A percentile compares a stretch with the other conserved stretches of the same genome.
Evolutionary conservation across 2,329 filamentous ascomycete species (phyloP).

Genomic region (Domatiomyces catenatus): DNA sequence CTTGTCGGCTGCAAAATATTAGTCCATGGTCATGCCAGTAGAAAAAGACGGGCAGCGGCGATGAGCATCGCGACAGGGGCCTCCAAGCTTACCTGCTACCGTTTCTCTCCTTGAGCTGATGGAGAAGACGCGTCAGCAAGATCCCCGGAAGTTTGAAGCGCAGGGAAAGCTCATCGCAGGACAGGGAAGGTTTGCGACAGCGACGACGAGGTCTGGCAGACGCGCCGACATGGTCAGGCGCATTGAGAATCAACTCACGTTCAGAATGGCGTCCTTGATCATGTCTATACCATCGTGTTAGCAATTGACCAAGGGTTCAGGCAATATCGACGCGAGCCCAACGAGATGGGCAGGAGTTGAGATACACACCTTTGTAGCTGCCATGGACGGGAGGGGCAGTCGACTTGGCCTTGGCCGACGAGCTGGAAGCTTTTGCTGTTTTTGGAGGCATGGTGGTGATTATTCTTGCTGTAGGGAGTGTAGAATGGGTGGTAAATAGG

Average conservation of each 20-base stretch:
- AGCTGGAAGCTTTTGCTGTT: conserved; percentile 33
- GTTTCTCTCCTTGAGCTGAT: conserved; percentile 54
- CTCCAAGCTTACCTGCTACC: conserved; percentile 46
- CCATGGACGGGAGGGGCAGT: conserved; percentile 41
- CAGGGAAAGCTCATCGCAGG: not conserved
- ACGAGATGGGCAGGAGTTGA: conserved; percentile 33
- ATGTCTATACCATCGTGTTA: conserved; percentile 45
- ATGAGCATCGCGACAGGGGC: conserved; percentile 5
- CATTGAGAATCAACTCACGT: conserved; percentile 45
- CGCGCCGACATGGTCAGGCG: conserved; percentile 22
- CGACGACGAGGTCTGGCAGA: conserved; percentile 3
- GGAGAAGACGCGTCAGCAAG: conserved; percentile 34
- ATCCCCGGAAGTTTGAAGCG: not conserved
- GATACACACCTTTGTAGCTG: conserved; percentile 50
- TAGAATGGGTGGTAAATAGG: conserved; percentile 9
- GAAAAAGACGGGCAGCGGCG: conserved; percentile 14
- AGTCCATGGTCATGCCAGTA: conserved; percentile 5
- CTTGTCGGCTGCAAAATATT: conserved; percentile 43
- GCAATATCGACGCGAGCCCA: conserved; percentile 22
- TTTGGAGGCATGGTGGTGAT: conserved; percentile 47
- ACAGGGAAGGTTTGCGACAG: not conserved
- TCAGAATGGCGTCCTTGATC: conserved; percentile 57
- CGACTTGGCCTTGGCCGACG: conserved; percentile 37
- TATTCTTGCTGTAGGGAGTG: conserved; percentile 8
- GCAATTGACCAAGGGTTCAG: conserved; percentile 37